Base-by-base conservation (phyloP, 306 rosid species). In the Mimosa pudica region DNA sequence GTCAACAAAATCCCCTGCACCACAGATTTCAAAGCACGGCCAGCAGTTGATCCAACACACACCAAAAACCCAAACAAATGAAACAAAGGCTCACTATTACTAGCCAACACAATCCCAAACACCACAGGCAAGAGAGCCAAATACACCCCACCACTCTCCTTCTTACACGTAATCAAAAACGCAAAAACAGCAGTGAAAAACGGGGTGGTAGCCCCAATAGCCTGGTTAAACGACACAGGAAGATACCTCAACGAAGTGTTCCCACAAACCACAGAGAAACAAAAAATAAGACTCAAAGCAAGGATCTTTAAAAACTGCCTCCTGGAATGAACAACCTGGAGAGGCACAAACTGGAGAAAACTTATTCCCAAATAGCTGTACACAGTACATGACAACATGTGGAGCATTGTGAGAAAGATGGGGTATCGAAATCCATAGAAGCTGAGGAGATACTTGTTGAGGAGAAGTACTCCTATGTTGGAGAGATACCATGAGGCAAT, bases 241-340 rank as follows among this genome's bases (percentile, higher is more conserved):
- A 94, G 83, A 88, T 94, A 94, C 61, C 95, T 87, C 24, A 94
- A 87, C 0, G 98, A 94, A 8, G 97, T 92, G 79, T 94, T 94
- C 11, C 97, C 98, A 70, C 95, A 91, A 55, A 94, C 98, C 16
- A 94, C 98, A 54, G 98, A 94, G 87, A 94, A 91, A 83, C 97
- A 92, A 86, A 94, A 94, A 68, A 94, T 92, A 49, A 79, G 85
- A 70, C 85, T 80, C 47, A 94, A 88, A 1, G 97, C 97, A 51
- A 94, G 61, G 88, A 94, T 92, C 91, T 94, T 94, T 24, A 91
- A 55, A 65, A 89, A 91, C 89, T 94, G 98, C 0, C 83, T 81
- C 3, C 86, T 86, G 8, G 98, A 92, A 70, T 86, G 97, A 61
- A 94, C 86, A 78, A 87, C 90, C 35, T 94, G 98, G 17, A 86